phyloP scores from a whole-genome alignment of 2,329 filamentous ascomycete genomes.

The Fusarium albosuccineum region DNA sequence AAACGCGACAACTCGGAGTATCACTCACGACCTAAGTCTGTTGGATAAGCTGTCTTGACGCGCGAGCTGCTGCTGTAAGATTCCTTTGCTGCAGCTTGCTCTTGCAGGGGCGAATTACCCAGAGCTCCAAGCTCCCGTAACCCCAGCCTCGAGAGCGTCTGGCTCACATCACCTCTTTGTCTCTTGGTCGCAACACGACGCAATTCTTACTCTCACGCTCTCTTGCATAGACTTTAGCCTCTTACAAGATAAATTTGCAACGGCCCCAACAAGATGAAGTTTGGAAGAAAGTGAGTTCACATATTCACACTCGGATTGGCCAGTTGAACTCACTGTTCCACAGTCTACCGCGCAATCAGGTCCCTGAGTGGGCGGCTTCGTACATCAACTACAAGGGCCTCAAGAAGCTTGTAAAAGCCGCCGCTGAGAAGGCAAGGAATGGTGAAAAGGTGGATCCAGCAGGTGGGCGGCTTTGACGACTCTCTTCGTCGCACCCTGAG shows the following conservation, averaged over 20 bases:
- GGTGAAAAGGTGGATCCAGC: constrained; percentile 88
- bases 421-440: constrained; percentile 72
- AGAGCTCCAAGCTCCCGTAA: constrained; percentile 12
- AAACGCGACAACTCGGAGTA: constrained; percentile 6
- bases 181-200: constrained; percentile 14
- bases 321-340: constrained; percentile 29
- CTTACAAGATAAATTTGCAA: constrained; percentile 3
- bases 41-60: constrained; percentile 5
- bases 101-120: constrained; percentile 12
- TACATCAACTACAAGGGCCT: constrained; percentile 93
- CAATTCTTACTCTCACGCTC: constrained; percentile 16
- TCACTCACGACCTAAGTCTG: neutral
- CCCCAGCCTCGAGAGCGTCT: neutral
- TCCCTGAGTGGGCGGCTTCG: constrained; percentile 85
- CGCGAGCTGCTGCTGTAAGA: constrained; percentile 9
- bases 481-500: constrained; percentile 44
- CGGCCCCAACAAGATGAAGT: constrained; percentile 65
- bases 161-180: neutral
- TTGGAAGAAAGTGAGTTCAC: constrained; percentile 69
- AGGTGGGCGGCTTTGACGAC: constrained; percentile 71
- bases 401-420: constrained; percentile 94
- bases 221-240: constrained; percentile 6
- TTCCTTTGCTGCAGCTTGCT: constrained; percentile 19
- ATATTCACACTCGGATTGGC: constrained; percentile 10
- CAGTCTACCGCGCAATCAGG: constrained; percentile 83